Evolutionary conservation across 2,329 filamentous ascomycete species (phyloP).

Genomic region (Pseudogymnoascus sp.): DNA sequence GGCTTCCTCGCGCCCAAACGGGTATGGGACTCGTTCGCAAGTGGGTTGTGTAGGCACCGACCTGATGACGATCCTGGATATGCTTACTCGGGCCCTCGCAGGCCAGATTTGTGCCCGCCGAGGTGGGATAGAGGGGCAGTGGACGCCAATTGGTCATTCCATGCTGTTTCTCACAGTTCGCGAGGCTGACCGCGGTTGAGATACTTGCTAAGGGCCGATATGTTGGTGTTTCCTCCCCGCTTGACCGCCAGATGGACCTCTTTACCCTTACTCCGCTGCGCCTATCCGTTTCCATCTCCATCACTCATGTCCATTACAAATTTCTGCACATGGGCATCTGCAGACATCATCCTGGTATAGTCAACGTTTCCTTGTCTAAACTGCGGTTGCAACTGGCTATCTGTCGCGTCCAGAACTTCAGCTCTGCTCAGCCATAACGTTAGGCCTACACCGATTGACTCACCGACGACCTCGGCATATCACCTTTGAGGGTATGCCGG

Average conservation of each 20-base stretch:
- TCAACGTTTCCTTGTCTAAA: conserved; percentile 6
- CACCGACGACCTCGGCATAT: conserved; percentile 4
- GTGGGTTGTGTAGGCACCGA: background rate
- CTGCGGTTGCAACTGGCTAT: conserved; percentile 4
- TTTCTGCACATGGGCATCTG: background rate
- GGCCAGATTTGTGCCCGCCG: background rate
- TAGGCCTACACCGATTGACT: background rate
- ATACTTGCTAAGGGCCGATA: background rate
- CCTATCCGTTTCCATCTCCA: background rate
- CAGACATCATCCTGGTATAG: background rate
- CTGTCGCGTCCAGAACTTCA: conserved; percentile 1
- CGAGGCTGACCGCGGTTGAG: background rate
- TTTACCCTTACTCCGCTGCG: background rate
- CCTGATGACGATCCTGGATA: conserved; percentile 5
- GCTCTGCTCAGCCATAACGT: conserved; percentile 5
- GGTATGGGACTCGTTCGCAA: background rate
- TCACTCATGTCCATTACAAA: conserved; percentile 1
- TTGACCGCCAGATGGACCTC: conserved; percentile 2
- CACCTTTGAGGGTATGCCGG: background rate
- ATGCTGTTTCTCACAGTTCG: background rate
- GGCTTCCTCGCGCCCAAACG: background rate
- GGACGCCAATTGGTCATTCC: background rate
- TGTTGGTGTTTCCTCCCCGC: background rate
- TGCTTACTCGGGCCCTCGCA: conserved; percentile 5
- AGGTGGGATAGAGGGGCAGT: background rate